A percentile compares a stretch with the other conserved stretches of the same genome.
Conservation (phyloP, 2,329 filamentous ascomycete genomes). For the Colletotrichum sp. region DNA sequence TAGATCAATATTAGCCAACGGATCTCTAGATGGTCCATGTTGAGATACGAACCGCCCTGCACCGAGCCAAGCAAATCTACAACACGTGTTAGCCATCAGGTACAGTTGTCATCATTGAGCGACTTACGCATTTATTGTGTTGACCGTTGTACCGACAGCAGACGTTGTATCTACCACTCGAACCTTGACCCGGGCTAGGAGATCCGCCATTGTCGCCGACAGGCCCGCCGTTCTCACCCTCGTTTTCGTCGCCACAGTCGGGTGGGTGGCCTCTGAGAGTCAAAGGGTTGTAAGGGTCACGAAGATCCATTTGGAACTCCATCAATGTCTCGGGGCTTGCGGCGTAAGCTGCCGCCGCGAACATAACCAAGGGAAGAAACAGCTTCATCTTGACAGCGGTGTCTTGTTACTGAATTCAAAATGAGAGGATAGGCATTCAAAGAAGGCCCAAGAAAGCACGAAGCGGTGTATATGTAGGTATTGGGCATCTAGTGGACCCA, state of each 20-base stretch:
- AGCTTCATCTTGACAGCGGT: neutral
- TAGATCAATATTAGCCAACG: neutral
- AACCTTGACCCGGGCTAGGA: neutral
- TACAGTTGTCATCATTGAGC: neutral
- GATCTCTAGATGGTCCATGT: accelerated
- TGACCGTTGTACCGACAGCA: neutral
- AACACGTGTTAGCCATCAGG: neutral
- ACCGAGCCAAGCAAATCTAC: neutral
- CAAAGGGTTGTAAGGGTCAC: neutral
- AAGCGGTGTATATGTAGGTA: neutral
- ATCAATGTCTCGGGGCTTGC: neutral
- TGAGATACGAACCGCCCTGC: neutral
- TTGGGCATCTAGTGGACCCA: neutral
- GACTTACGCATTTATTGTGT: neutral
- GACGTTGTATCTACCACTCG: neutral
- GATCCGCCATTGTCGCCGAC: neutral
- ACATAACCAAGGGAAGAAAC: neutral
- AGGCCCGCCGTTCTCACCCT: neutral
- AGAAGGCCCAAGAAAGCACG: accelerated
- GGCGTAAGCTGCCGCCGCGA: neutral
- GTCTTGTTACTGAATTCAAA: accelerated
- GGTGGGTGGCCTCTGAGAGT: neutral
- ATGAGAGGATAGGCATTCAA: accelerated
- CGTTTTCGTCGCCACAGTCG: neutral
- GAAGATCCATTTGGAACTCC: neutral